These are phyloP conservation scores for Physocladia obscura DNA, from an alignment of 192 early-diverging fungal species.

Conservation along the genomic window DNA sequence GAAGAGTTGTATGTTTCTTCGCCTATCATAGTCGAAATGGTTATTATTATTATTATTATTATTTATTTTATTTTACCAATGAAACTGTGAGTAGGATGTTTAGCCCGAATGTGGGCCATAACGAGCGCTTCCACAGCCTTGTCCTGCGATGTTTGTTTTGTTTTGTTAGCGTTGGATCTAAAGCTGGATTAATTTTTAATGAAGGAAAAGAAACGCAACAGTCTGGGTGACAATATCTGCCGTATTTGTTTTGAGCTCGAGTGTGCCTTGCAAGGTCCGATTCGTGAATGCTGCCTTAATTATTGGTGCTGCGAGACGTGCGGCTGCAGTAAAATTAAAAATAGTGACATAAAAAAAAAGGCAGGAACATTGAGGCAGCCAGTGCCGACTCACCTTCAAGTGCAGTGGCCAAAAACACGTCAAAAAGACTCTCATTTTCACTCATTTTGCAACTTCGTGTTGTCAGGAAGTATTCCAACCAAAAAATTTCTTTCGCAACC, in stretches of 20 bases:
- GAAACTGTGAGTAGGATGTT: slow-evolving; percentile 74
- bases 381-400: background rate
- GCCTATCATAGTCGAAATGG: too few species aligned
- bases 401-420: background rate
- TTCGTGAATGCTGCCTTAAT: slow-evolving; percentile 17
- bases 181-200: background rate
- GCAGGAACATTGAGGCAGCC: too few species aligned
- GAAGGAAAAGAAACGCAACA: slow-evolving; percentile 31
- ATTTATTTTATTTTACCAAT: slow-evolving; percentile 84
- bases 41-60: slow-evolving; percentile 14
- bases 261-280: slow-evolving; percentile 8
- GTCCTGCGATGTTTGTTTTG: slow-evolving; percentile 31
- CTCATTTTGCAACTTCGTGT: too few species aligned
- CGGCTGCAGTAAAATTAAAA: slow-evolving; percentile 9
- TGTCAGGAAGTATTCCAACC: too few species aligned
- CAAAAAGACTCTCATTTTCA: too few species aligned
- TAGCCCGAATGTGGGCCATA: slow-evolving; percentile 53
- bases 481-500: too few species aligned
- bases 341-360: too few species aligned
- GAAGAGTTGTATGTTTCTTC: slow-evolving; percentile 31
- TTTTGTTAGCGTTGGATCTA: background rate
- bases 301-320: slow-evolving; percentile 8
- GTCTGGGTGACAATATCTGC: slow-evolving; percentile 84
- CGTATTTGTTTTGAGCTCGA: slow-evolving; percentile 31
- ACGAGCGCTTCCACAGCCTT: slow-evolving; percentile 75